Evolutionary conservation across 176 grass and related monocot genomes (phyloP), one percentile per base, ranked within the genome.

Genomic region (Aegilops bicornis): DNA sequence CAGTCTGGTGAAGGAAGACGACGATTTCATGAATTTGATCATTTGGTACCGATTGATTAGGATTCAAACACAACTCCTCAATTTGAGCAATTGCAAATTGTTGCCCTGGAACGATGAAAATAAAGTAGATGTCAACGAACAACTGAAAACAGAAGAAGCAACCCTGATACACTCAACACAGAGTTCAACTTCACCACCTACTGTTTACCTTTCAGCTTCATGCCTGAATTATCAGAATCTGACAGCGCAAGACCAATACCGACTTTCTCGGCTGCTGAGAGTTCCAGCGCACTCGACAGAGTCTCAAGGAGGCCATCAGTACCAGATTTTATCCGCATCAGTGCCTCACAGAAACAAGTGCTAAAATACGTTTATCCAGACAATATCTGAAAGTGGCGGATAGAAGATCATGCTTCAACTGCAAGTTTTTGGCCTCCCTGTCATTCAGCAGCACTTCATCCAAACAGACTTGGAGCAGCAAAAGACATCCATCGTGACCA

Each of bases 21-120:
- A 79, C 23, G 83, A 97, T 92, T 17, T 97, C 95, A 79, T 97
- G 95, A 85, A 97, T 87, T 52, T 79, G 79, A 48, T 90, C 92
- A 80, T 79, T 90, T 64, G 84, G 64, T 88, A 86, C 11, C 47
- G 76, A 79, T 54, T 82, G 76, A 77, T 79, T 58, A 37, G 88
- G 95, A 82, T 92, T 97, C 15, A 52, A 91, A 82, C 80, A 94
- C 59, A 92, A 47, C 81, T 90, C 84, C 81, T 94, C 90, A 61
- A 97, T 89, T 79, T 97, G 92, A 72, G 84, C 73, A 67, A 91
- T 85, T 79, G 83, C 90, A 85, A 97, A 97, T 37, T 86, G 86
- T 89, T 97, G 90, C 61, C 95, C 95, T 97, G 77, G 16, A 71
- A 59, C 7, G 85, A 54, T 60, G 29, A 65, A 84, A 45, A 89